These are phyloP conservation scores for Cicer pinnatifidum DNA, from an alignment of 306 rosid genomes.

Conservation along the genomic window DNA sequence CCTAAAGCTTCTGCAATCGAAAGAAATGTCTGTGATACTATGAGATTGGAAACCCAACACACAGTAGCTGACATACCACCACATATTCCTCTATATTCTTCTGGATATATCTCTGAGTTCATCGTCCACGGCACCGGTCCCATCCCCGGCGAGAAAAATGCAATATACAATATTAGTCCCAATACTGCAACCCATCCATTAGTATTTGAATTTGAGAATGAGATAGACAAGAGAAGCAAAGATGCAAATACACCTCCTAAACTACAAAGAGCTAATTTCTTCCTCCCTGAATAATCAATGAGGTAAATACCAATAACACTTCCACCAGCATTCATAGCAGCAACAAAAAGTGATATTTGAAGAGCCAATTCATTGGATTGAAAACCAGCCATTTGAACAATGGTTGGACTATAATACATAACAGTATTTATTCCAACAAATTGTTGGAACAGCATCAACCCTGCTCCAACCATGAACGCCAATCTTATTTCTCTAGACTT, in stretches of 20 bases:
- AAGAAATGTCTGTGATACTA: conserved; percentile 76
- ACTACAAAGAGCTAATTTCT: conserved; percentile 70
- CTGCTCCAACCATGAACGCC: conserved; percentile 87
- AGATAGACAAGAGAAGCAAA: conserved; percentile 54
- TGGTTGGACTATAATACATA: conserved; percentile 94
- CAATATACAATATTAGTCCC: conserved; percentile 76
- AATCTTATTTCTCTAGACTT: conserved; percentile 74
- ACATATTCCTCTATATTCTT: conserved; percentile 77
- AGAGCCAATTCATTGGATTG: conserved; percentile 76
- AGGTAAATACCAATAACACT: conserved; percentile 80
- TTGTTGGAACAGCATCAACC: conserved; percentile 39
- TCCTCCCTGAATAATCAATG: conserved; percentile 74
- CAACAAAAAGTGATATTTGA: conserved; percentile 69
- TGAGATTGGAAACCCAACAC: conserved; percentile 85
- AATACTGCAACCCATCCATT: conserved; percentile 74
- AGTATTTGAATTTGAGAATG: conserved; percentile 46
- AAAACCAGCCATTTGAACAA: conserved; percentile 89
- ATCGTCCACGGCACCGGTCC: conserved; percentile 96
- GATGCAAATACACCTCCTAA: conserved; percentile 70
- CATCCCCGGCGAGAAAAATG: conserved; percentile 89
- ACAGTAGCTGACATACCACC: conserved; percentile 97
- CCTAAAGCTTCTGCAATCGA: conserved; percentile 71
- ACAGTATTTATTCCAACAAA: conserved; percentile 9
- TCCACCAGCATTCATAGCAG: conserved; percentile 79
- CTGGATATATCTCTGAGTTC: conserved; percentile 91